These are phyloP conservation scores for Trichosporon coremiiforme DNA, from an alignment of 1,284 basidiomycete species.

Conservation along the genomic window DNA sequence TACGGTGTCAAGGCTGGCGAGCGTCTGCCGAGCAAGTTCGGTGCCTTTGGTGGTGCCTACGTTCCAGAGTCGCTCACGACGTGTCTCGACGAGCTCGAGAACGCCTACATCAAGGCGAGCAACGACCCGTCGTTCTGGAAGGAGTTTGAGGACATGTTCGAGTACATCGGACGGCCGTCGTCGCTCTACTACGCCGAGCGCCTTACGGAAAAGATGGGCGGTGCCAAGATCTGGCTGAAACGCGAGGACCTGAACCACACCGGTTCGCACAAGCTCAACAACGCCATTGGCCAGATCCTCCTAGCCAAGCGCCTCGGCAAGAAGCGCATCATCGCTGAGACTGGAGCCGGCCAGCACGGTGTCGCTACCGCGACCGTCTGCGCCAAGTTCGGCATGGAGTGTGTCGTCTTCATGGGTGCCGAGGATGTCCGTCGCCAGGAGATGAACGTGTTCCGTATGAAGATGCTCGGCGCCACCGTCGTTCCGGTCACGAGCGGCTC, in stretches of 20 bases:
- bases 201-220: conserved; percentile 73
- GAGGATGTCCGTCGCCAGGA: conserved; percentile 95
- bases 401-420: conserved; percentile 96
- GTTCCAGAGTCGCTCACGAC: conserved; percentile 94
- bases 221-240: conserved; percentile 97
- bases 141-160: conserved; percentile 85
- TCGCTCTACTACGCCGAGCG: conserved; percentile 72
- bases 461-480: conserved; percentile 94
- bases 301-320: conserved; percentile 91
- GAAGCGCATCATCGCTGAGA: conserved; percentile 96
- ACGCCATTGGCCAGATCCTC: conserved; percentile 91
- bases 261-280: conserved; percentile 96
- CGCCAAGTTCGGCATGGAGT: conserved; percentile 93
- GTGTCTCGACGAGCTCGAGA: conserved; percentile 86
- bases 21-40: conserved; percentile 80
- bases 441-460: conserved; percentile 96
- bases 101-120: conserved; percentile 82
- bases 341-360: conserved; percentile 97
- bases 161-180: conserved; percentile 80
- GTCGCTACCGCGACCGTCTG: conserved; percentile 98
- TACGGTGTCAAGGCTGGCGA: conserved; percentile 51
- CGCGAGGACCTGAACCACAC: conserved; percentile 74
- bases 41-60: conserved; percentile 95
- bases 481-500: conserved; percentile 91
- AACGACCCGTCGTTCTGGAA: conserved; percentile 89